Conservation (phyloP, 1,139 yeast species). For the Candida labiduridarum region DNA sequence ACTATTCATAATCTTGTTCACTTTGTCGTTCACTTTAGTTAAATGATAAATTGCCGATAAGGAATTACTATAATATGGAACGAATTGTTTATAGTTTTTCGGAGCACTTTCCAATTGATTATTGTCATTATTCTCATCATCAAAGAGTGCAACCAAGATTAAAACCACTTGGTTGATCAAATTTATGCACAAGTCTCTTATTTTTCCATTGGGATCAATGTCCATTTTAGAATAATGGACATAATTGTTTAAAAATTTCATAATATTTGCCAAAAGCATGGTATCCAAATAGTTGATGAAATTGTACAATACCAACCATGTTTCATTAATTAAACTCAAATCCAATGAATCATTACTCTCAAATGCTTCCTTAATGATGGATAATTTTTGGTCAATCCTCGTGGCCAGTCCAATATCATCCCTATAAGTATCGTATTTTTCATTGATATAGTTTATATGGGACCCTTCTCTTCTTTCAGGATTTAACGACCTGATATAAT, state of each 20-base stretch:
- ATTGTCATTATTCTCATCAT: conserved; percentile 24
- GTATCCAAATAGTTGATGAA: conserved; percentile 40
- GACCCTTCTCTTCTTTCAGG: conserved; percentile 40
- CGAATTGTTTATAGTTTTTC: conserved; percentile 36
- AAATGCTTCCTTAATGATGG: conserved; percentile 36
- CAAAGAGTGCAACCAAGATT: conserved; percentile 34
- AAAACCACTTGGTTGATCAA: conserved; percentile 30
- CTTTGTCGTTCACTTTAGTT: conserved; percentile 30
- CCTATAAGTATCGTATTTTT: conserved; percentile 40
- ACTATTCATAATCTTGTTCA: conserved; percentile 34
- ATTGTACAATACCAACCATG: conserved; percentile 47
- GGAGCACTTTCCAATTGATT: conserved; percentile 44
- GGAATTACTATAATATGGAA: conserved; percentile 47
- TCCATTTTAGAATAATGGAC: conserved; percentile 31
- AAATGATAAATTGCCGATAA: conserved; percentile 43
- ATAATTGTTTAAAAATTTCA: conserved; percentile 43
- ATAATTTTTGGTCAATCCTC: conserved; percentile 30
- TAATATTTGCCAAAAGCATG: conserved; percentile 30
- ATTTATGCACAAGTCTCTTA: conserved; percentile 30
- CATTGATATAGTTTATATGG: conserved; percentile 41
- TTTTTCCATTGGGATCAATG: conserved; percentile 34
- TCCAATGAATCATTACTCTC: conserved; percentile 45
- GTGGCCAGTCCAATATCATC: conserved; percentile 36
- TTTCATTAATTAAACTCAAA: conserved; percentile 45
- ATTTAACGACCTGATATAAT: conserved; percentile 38